phyloP scores from a whole-genome alignment of 306 rosid genomes.

The Sphenostylis stenocarpa region DNA sequence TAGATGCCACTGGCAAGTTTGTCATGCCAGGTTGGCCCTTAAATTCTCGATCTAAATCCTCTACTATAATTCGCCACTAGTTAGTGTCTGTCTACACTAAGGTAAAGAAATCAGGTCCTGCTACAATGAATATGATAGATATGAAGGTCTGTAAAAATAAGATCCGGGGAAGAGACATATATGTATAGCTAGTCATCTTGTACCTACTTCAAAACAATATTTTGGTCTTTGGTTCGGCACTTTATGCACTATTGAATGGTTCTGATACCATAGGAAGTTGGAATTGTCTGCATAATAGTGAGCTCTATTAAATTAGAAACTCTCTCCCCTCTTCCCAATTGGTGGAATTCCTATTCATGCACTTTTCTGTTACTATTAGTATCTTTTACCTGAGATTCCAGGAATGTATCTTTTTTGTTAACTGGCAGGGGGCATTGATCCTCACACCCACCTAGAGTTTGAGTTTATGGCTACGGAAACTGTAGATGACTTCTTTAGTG shows the following conservation, averaged over 20 bases:
- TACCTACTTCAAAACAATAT: conserved; percentile 3
- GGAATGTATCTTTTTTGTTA: conserved; percentile 27
- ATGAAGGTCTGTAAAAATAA: not conserved
- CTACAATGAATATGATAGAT: not conserved
- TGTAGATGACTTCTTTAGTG: conserved; percentile 82
- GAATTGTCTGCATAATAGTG: not conserved
- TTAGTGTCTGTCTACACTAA: not conserved
- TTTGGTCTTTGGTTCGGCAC: conserved; percentile 1
- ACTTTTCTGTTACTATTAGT: not conserved
- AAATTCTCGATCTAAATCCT: conserved; percentile 10
- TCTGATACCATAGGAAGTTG: conserved; percentile 12
- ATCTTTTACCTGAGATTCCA: conserved; percentile 7
- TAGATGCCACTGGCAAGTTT: conserved; percentile 91
- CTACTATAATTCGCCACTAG: not conserved
- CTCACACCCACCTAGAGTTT: conserved; percentile 83
- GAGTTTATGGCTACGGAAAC: conserved; percentile 68
- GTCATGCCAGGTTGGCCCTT: conserved; percentile 87
- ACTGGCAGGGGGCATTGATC: conserved; percentile 92
- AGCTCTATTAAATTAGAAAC: not conserved
- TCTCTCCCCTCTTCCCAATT: not conserved
- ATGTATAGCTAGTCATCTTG: not conserved
- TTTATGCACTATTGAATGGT: not conserved
- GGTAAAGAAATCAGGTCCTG: not conserved
- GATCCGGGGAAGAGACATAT: not conserved
- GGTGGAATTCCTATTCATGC: conserved; percentile 15